Evolutionary conservation across 1,284 basidiomycete genomes (phyloP), one percentile per base, ranked within the genome.

Genomic region (Sporisorium graminicola): DNA sequence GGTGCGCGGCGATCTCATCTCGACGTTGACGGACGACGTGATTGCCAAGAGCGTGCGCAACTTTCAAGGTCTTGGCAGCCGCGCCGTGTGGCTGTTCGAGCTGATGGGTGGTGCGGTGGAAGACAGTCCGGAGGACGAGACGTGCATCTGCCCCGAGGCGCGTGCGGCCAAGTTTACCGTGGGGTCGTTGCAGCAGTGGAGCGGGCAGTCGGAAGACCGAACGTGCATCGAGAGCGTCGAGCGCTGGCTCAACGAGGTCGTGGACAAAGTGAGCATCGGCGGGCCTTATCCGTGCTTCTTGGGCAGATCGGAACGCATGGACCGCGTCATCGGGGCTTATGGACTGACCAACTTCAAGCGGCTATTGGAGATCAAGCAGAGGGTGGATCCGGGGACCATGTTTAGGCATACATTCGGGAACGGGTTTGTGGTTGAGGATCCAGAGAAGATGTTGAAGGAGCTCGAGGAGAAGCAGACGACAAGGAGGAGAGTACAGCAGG

Each of bases 141-240:
- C 87, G 5, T 94, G 92, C 79, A 87, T 94, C 33, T 92, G 93
- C 4, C 90, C 90, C 78, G 88, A 89, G 16, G 92, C 93, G 79
- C 90, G 94, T 27, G 89, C 92, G 80, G 92, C 92, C 1, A 86
- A 90, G 7, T 96, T 94, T 87, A 94, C 92, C 3, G 90, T 95
- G 50, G 92, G 93, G 2, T 94, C 94, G 20, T 87, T 96, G 50
- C 94, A 95, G 86, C 94, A 96, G 85, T 96, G 94, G 94, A 91
- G 92, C 66, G 91, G 94, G 86, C 89, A 91, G 54, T 88, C 91
- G 42, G 90, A 93, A 73, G 94, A 96, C 79, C 89, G 90, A 22
- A 88, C 90, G 20, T 95, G 94, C 78, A 89, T 94, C 59, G 88
- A 89, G 52, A 91, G 92, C 33, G 93, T 93, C 13, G 92, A 94